Evolutionary conservation across 441 rosid species (phyloP).

Genomic region (Adansonia rubrostipa): DNA sequence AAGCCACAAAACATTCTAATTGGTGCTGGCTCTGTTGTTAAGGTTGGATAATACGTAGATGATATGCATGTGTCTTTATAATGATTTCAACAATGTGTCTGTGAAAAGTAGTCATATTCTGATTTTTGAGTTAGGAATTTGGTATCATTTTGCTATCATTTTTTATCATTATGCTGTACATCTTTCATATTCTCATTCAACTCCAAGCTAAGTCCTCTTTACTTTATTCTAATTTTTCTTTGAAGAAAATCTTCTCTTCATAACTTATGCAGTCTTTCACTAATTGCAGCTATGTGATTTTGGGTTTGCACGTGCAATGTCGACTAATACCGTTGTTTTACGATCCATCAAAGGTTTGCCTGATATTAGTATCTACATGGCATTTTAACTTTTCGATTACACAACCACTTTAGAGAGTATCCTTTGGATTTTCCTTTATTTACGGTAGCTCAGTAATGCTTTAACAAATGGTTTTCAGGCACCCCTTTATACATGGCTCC

Average conservation of each 20-base stretch:
- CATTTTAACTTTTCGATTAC: slow-evolving; percentile 4
- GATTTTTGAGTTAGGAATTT: slow-evolving; percentile 10
- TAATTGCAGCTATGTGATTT: slow-evolving; percentile 89
- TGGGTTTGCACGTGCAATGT: slow-evolving; percentile 50
- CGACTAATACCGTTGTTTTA: slow-evolving; percentile 88
- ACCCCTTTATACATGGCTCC: slow-evolving; percentile 99
- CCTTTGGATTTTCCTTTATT: slow-evolving; percentile 8
- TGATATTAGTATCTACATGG: slow-evolving; percentile 7
- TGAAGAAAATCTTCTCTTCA: not conserved
- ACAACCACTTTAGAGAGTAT: not conserved
- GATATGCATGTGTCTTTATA: not conserved
- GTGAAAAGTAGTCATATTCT: slow-evolving; percentile 10
- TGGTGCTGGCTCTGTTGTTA: slow-evolving; percentile 91
- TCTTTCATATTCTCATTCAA: not conserved
- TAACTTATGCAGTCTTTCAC: slow-evolving; percentile 21
- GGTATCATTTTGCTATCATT: not conserved
- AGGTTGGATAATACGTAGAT: slow-evolving; percentile 51
- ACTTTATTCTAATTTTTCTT: slow-evolving; percentile 4
- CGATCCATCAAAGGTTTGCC: slow-evolving; percentile 89
- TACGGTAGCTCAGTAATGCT: slow-evolving; percentile 5
- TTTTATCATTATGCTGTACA: not conserved
- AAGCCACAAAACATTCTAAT: slow-evolving; percentile 98
- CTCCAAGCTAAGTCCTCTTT: slow-evolving; percentile 8
- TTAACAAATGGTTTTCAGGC: slow-evolving; percentile 55
- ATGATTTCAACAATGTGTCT: not conserved